Base-by-base conservation (phyloP, 108 stramenopile genomes). In the Poteriospumella lacustris region DNA sequence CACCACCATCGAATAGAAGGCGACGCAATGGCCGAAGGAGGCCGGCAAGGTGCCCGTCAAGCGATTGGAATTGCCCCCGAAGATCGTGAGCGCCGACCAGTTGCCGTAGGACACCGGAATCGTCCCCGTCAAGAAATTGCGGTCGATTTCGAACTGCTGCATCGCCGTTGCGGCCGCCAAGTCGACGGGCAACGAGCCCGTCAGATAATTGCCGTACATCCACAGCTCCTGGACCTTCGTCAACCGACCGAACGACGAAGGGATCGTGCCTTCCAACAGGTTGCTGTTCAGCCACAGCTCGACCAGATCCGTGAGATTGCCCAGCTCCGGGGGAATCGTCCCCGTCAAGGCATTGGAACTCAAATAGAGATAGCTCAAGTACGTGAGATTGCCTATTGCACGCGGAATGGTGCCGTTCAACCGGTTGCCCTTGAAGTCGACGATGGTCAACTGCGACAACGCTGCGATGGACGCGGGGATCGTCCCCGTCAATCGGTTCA, bases 261-360 rank as follows among this genome's bases (percentile, higher is more conserved):
- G 79, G 28, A 80, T 68, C 12, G 29, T 73, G 0, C 79, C 79
- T 34, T 78, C 76, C 26, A 78, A 58, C 1, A 33, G 2, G 76
- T 78, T 78, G n/a, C 77, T 59, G 29, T 78, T 78, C 38, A 78
- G 76, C 40, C 77, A 78, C 62, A 78, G 41, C 39, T 67, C 78
- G 62, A 77, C 5, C 34, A 78, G 76, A 75, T 78, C n/a, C n/a
- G n/a, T n/a, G n/a, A n/a, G n/a, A n/a, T n/a, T n/a, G n/a, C n/a
- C n/a, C n/a, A n/a, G n/a, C n/a, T n/a, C n/a, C n/a, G n/a, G n/a
- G n/a, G n/a, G n/a, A n/a, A n/a, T n/a, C n/a, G n/a, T n/a, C n/a
- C n/a, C n/a, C n/a, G n/a, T n/a, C n/a, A n/a, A n/a, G n/a, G n/a
- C n/a, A n/a, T n/a, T n/a, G n/a, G n/a, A n/a, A n/a, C n/a, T n/a